These are phyloP conservation scores for Penicillium sp. DNA, from an alignment of 2,329 filamentous ascomycete species.

Conservation along the genomic window DNA sequence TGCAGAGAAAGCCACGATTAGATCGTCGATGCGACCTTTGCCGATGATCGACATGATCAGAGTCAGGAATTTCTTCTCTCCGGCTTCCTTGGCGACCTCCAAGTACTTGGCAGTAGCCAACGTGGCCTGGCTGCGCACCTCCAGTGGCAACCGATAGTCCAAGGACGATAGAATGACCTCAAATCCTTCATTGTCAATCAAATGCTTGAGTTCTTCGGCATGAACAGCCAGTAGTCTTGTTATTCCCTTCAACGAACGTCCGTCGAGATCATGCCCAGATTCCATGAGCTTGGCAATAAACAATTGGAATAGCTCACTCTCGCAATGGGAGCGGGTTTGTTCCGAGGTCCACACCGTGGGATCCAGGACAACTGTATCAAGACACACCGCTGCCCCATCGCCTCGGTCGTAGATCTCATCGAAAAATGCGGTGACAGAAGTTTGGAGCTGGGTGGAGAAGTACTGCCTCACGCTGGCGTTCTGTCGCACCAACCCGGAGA, in stretches of 20 bases:
- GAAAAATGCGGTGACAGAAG: conserved; percentile 50
- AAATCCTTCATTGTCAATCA: conserved; percentile 69
- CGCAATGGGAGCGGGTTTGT: conserved; percentile 44
- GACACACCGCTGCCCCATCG: conserved; percentile 48
- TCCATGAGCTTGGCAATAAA: conserved; percentile 89
- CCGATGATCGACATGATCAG: conserved; percentile 74
- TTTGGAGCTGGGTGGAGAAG: conserved; percentile 45
- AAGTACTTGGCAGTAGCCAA: conserved; percentile 82
- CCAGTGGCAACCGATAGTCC: conserved; percentile 75
- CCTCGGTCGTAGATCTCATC: conserved; percentile 52
- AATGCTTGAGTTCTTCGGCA: conserved; percentile 49
- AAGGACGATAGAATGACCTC: conserved; percentile 85
- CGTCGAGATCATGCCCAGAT: conserved; percentile 73
- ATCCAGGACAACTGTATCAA: conserved; percentile 50
- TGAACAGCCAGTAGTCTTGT: conserved; percentile 60
- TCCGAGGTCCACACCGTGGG: conserved; percentile 48
- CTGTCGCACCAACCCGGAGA: conserved; percentile 48
- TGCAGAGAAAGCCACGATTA: conserved; percentile 91
- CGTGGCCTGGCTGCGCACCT: conserved; percentile 77
- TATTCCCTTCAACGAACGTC: conserved; percentile 62
- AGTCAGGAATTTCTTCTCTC: conserved; percentile 67
- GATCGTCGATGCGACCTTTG: conserved; percentile 79
- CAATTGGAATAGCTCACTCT: conserved; percentile 57
- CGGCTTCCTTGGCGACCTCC: conserved; percentile 71
- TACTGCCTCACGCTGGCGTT: conserved; percentile 45